Evolutionary conservation across 768 basidiomycete genomes (phyloP), one percentile per base, ranked within the genome.

Genomic region (Mycena metata): DNA sequence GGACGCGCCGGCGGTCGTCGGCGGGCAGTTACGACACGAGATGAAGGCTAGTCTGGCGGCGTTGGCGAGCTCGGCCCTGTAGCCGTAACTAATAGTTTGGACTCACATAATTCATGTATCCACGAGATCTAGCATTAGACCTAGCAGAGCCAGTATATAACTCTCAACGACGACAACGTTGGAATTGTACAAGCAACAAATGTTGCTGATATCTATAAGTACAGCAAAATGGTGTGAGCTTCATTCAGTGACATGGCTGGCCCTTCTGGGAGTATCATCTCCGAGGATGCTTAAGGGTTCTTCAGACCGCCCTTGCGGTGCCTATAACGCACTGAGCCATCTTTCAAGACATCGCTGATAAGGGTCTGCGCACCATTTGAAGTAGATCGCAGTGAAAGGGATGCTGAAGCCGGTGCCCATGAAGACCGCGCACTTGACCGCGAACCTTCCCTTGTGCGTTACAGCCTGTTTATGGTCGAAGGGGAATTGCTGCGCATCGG

Each of bases 1-100:
- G 60, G 72, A 78, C 13, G 75, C 76, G 4, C 68, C 75, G 26
- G 80, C 76, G 15, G 73, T 74, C 15, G 72, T 83, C 2, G 73
- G 60, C n/a, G 81, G 81, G 19, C 80, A 82, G 72, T 55, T 81
- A 47, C 73, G 79, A 69, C 71, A 75, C 45, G 69, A 72, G 51
- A 72, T 73, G 57, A 69, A 71, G 42, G 66, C 52, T 45, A 61
- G 69, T 33, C 41, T 59, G 8, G 55, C 47, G 39, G 67, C 67
- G 54, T 45, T 69, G 51, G 36, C 41, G 5, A 45, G 33, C 24
- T 47, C 63, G 26, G 63, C 52, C 9, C 35, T 65, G 23, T 69
- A 26, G n/a, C n/a, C n/a, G n/a, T n/a, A n/a, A n/a, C n/a, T n/a
- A n/a, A n/a, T n/a, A n/a, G n/a, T n/a, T n/a, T n/a, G n/a, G n/a